These are phyloP conservation scores for Danielia reshetovae DNA, from an alignment of 805 yeast species.

Conservation along the genomic window DNA sequence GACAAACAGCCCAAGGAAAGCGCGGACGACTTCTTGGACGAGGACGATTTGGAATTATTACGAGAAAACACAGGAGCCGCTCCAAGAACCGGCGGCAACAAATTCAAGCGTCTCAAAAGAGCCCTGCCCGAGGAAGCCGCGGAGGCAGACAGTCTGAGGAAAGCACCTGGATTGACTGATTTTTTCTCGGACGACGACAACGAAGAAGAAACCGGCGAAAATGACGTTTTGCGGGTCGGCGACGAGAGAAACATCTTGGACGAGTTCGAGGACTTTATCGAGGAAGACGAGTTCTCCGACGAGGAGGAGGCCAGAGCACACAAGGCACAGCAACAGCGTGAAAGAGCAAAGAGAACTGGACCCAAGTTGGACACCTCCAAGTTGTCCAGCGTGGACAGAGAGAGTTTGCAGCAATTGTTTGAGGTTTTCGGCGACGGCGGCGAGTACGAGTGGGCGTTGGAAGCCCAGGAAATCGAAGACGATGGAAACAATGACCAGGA, in stretches of 20 bases:
- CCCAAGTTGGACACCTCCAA: slow-evolving; percentile 54
- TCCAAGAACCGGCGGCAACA: slow-evolving; percentile 33
- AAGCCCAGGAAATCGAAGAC: slow-evolving; percentile 71
- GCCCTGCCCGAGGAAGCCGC: slow-evolving; percentile 37
- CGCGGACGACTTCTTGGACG: slow-evolving; percentile 73
- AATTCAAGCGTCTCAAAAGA: slow-evolving; percentile 80
- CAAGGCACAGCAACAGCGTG: slow-evolving; percentile 28
- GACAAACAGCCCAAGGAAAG: slow-evolving; percentile 8
- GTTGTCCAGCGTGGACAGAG: slow-evolving; percentile 71
- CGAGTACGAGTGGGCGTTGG: slow-evolving; percentile 97
- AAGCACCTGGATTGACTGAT: slow-evolving; percentile 47
- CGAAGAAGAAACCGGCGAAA: slow-evolving; percentile 21
- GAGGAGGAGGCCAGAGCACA: slow-evolving; percentile 51
- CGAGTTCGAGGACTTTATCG: slow-evolving; percentile 95
- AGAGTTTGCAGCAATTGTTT: slow-evolving; percentile 84
- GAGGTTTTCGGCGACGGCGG: slow-evolving; percentile 97
- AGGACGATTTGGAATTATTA: slow-evolving; percentile 89
- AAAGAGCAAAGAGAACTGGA: slow-evolving; percentile 29
- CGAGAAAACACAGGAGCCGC: slow-evolving; percentile 86
- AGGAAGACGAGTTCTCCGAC: slow-evolving; percentile 93
- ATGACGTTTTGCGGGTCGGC: slow-evolving; percentile 17
- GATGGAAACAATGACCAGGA: slow-evolving; percentile 52
- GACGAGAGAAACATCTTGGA: slow-evolving; percentile 48
- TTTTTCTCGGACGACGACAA: slow-evolving; percentile 63
- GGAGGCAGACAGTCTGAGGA: slow-evolving; percentile 4